A percentile compares a stretch with the other conserved stretches of the same genome.
These are phyloP conservation scores for Prunus mongolica DNA, from an alignment of 306 rosid genomes.

Conservation along the genomic window DNA sequence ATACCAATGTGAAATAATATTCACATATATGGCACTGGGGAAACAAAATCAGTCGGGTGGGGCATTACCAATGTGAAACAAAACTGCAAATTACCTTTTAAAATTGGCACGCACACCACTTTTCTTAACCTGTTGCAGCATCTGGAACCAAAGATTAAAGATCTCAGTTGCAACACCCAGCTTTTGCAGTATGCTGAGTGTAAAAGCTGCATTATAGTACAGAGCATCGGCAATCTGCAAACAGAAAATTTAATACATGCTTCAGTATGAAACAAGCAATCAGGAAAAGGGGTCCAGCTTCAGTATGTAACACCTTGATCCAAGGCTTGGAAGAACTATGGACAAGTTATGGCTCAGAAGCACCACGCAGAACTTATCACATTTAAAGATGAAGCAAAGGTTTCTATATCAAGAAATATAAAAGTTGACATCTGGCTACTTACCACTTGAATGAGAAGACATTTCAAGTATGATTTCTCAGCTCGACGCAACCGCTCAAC, in stretches of 20 bases:
- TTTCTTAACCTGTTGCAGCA: slow-evolving; percentile 83
- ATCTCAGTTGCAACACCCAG: slow-evolving; percentile 78
- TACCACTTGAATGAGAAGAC: slow-evolving; percentile 95
- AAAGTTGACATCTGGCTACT: slow-evolving; percentile 11
- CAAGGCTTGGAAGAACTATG: background rate
- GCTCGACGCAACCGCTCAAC: slow-evolving; percentile 72
- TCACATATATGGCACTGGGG: too few species aligned
- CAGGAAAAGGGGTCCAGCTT: background rate
- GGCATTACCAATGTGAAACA: background rate
- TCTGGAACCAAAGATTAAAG: slow-evolving; percentile 85
- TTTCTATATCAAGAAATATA: too few species aligned
- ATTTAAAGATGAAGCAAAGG: background rate
- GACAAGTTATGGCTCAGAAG: background rate
- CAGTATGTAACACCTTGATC: too few species aligned
- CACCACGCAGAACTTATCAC: background rate
- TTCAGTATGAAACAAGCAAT: slow-evolving; percentile 14
- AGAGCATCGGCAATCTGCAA: slow-evolving; percentile 89
- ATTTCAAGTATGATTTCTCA: slow-evolving; percentile 71
- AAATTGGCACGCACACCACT: slow-evolving; percentile 72
- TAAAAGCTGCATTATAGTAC: slow-evolving; percentile 72
- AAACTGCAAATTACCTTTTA: slow-evolving; percentile 44
- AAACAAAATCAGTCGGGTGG: too few species aligned
- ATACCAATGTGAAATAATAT: background rate
- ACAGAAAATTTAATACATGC: slow-evolving; percentile 3
- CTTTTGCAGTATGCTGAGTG: slow-evolving; percentile 73